Percentiles rank a stretch among this genome's conserved stretches.
Evolutionary conservation across 768 basidiomycete genomes (phyloP).

Genomic region (Leccinum fibrillosum): DNA sequence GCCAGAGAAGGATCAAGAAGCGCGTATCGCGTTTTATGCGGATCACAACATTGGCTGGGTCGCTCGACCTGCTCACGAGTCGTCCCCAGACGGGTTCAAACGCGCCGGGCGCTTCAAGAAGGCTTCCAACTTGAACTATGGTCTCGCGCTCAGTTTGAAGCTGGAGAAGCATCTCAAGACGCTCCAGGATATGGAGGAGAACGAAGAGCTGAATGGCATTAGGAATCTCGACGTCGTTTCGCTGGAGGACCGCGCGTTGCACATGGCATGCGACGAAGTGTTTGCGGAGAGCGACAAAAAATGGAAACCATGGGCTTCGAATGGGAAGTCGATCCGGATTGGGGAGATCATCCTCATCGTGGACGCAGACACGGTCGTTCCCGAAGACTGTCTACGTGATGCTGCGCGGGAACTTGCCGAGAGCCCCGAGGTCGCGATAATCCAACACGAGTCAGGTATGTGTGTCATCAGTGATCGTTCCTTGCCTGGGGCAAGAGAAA

Average conservation of each 20-base stretch:
- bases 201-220: constrained; percentile 26
- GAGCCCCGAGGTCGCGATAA: constrained; percentile 62
- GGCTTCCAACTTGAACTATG: constrained; percentile 89
- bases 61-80: constrained; percentile 48
- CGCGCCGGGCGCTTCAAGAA: constrained; percentile 87
- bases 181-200: constrained; percentile 43
- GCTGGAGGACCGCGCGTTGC: constrained; percentile 71
- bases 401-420: constrained; percentile 82
- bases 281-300: constrained; percentile 53
- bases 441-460: constrained; percentile 87
- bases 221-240: constrained; percentile 36
- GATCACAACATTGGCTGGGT: constrained; percentile 60
- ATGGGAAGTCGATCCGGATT: constrained; percentile 70
- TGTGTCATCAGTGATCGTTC: background rate
- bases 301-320: constrained; percentile 76
- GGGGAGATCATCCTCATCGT: constrained; percentile 80
- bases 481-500: constrained; percentile 19
- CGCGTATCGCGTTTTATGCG: constrained; percentile 51
- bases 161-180: constrained; percentile 34
- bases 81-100: constrained; percentile 25
- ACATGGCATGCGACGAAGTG: constrained; percentile 71
- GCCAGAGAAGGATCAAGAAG: constrained; percentile 42
- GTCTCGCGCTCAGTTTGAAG: constrained; percentile 41
- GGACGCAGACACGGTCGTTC: constrained; percentile 87
- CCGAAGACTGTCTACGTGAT: constrained; percentile 88